Evolutionary conservation across 345 rosid species (phyloP).

Genomic region (Brassica nigra): DNA sequence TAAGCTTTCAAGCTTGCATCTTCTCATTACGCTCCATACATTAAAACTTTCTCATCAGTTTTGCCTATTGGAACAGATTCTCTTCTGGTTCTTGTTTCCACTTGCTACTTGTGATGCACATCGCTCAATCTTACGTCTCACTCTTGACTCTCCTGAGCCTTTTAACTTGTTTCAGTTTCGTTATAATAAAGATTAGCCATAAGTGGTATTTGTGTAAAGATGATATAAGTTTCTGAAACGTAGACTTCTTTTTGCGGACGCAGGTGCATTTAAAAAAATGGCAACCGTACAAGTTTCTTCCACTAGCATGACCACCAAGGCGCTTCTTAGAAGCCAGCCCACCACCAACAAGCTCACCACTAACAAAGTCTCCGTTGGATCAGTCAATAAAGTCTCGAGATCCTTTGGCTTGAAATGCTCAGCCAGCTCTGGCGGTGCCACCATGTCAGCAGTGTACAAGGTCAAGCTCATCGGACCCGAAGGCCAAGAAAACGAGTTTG

Average conservation of each 20-base stretch:
- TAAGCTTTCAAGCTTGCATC: slow-evolving; percentile 53
- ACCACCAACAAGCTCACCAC: slow-evolving; percentile 28
- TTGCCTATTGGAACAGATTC: slow-evolving; percentile 41
- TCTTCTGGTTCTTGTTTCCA: slow-evolving; percentile 36
- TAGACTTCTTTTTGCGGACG: background rate
- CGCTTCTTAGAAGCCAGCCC: slow-evolving; percentile 44
- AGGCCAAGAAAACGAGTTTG: slow-evolving; percentile 63
- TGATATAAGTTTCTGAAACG: background rate
- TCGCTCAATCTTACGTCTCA: background rate
- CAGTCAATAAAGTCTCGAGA: slow-evolving; percentile 51
- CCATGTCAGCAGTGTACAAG: slow-evolving; percentile 68
- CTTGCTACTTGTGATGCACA: slow-evolving; percentile 19
- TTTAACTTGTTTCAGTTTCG: too few relatives aligned
- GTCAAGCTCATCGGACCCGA: slow-evolving; percentile 73
- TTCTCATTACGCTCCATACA: slow-evolving; percentile 72
- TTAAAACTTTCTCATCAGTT: slow-evolving; percentile 10
- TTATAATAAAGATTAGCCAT: too few relatives aligned
- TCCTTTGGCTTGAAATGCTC: slow-evolving; percentile 66
- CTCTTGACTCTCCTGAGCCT: too few relatives aligned
- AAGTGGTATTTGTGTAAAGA: background rate
- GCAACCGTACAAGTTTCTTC: slow-evolving; percentile 49
- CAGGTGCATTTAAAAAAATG: slow-evolving; percentile 44
- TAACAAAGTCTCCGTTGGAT: slow-evolving; percentile 48
- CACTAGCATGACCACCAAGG: slow-evolving; percentile 48
- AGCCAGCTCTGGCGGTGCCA: slow-evolving; percentile 42